Evolutionary conservation across 2,329 filamentous ascomycete species (phyloP).

Genomic region (Fusarium domesticum): DNA sequence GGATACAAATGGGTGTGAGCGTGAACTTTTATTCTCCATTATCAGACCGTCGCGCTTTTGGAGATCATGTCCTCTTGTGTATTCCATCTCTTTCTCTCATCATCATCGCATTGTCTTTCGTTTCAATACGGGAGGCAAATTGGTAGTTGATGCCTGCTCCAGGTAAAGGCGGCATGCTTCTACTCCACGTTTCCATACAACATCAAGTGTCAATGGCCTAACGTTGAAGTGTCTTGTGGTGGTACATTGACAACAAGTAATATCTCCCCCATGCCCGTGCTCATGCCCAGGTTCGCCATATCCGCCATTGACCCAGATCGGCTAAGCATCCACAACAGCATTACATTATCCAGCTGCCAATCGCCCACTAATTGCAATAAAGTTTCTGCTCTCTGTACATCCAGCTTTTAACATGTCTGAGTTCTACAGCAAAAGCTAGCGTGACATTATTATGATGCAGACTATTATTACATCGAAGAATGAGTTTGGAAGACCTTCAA

Average conservation of each 20-base stretch:
- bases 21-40: background rate
- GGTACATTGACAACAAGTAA: no score
- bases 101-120: no score
- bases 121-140: background rate
- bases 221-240: no score
- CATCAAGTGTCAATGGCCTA: no score
- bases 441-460: background rate
- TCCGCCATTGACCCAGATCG: background rate
- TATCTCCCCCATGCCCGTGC: no score
- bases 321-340: background rate
- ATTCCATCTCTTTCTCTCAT: no score
- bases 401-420: no score
- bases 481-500: slow-evolving; percentile 8
- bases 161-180: background rate
- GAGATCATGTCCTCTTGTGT: background rate
- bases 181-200: no score
- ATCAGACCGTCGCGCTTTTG: background rate
- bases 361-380: background rate
- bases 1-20: background rate
- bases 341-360: background rate
- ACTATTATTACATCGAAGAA: background rate
- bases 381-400: background rate
- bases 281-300: no score
- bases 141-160: background rate
- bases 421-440: no score